These are phyloP conservation scores for Chlamydomonas sphaeroides DNA, from an alignment of 139 green algal genomes.

Conservation along the genomic window DNA sequence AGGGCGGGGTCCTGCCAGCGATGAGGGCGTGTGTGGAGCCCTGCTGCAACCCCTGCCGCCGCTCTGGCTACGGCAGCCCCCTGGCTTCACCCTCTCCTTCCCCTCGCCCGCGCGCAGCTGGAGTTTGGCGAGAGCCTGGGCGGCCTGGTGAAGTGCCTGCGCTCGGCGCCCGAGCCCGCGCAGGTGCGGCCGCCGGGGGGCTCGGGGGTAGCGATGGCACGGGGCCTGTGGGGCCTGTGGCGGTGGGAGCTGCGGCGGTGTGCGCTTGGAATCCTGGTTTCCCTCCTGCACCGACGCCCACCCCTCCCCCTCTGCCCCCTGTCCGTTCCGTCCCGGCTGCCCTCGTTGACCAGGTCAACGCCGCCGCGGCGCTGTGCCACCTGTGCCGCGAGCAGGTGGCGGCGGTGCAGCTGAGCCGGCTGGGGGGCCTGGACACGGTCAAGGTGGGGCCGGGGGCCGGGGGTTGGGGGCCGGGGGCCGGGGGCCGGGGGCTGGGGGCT, in stretches of 20 bases:
- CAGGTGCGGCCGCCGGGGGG: neutral
- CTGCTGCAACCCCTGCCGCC: too few relatives aligned
- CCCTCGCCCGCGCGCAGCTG: neutral
- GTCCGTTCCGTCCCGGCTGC: too few relatives aligned
- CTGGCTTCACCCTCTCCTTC: too few relatives aligned
- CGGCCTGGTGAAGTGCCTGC: neutral
- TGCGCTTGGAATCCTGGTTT: too few relatives aligned
- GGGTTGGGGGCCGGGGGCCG: neutral
- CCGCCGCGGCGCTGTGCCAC: constrained; percentile 2
- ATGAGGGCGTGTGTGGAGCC: too few relatives aligned
- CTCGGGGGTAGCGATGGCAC: too few relatives aligned
- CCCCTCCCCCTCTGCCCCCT: neutral
- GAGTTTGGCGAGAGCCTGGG: constrained; percentile 24
- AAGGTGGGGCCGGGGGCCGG: neutral
- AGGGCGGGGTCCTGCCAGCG: too few relatives aligned
- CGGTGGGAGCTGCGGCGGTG: too few relatives aligned
- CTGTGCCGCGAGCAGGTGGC: constrained; percentile 9
- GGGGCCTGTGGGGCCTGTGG: too few relatives aligned
- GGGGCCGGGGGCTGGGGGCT: neutral
- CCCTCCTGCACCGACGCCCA: neutral
- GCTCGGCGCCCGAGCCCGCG: neutral
- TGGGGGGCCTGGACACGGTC: neutral
- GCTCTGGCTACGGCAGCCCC: too few relatives aligned
- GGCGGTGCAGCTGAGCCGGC: neutral
- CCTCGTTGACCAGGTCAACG: constrained; percentile 9